Evolutionary conservation across 2,329 filamentous ascomycete species (phyloP).

Genomic region (Zelopaecilomyces penicillatus): DNA sequence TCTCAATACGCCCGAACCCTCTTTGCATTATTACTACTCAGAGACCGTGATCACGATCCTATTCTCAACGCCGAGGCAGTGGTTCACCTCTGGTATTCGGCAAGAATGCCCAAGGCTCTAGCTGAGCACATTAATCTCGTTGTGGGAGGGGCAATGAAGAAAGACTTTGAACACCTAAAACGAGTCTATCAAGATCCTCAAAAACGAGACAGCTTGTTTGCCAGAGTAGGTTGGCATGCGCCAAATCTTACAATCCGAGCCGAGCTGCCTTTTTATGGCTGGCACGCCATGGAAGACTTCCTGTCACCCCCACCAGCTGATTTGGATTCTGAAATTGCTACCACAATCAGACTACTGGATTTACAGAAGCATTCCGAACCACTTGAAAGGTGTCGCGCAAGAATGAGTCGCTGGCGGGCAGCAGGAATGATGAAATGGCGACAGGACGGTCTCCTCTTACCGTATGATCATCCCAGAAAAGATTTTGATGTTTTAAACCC

Average conservation of each 20-base stretch:
- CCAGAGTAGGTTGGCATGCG: no score
- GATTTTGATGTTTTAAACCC: constrained; percentile 12
- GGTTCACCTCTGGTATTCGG: constrained; percentile 20
- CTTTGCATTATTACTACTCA: constrained; percentile 10
- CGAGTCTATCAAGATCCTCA: neutral
- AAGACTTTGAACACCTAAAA: neutral
- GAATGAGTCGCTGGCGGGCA: constrained; percentile 13
- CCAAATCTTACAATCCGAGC: no score
- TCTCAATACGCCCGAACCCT: constrained; percentile 6
- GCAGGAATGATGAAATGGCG: constrained; percentile 13
- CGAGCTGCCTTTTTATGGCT: no score
- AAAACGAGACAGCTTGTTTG: no score
- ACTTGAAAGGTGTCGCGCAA: neutral
- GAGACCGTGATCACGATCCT: constrained; percentile 6
- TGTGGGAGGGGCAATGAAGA: neutral
- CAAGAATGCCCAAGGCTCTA: constrained; percentile 8
- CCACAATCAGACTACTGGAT: constrained; percentile 8
- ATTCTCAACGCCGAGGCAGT: constrained; percentile 14
- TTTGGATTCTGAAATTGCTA: neutral
- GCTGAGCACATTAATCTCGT: constrained; percentile 9
- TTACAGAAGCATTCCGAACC: constrained; percentile 4
- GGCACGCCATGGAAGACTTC: no score
- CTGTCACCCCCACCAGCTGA: neutral
- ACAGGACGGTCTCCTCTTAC: constrained; percentile 15
- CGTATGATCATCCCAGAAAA: constrained; percentile 14